Evolutionary conservation across 2,329 filamentous ascomycete species (phyloP), one percentile per base, ranked within the genome.

Genomic region (Fusarium sp.): DNA sequence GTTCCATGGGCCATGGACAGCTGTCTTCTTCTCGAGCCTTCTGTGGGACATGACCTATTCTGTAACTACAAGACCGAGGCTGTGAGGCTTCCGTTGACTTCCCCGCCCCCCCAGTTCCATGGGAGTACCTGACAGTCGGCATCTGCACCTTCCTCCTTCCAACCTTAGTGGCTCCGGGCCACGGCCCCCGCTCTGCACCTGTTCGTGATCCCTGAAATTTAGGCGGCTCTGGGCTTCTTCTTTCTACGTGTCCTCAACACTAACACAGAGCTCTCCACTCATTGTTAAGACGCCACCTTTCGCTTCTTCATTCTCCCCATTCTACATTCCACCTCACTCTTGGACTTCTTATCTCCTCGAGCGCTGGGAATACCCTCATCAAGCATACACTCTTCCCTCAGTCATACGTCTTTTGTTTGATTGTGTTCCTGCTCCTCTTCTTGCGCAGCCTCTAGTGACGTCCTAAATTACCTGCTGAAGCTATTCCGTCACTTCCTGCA

Each of bases 401-500:
- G 47, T 55, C 49, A 45, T 63, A 52, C 57, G 20, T 65, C 55
- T 44, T 62, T 63, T 62, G 33, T 55, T 62, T 56, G 14, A 59
- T 62, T 64, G 66, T 63, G 59, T 56, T 66, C 33, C 31, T 35
- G 42, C 66, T 39, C 14, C 38, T 57, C 31, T 47, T 33, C 51
- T 62, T 71, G 74, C 69, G 67, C 73, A 72, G 73, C 69, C 76
- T 76, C 72, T 57, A 60, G 76, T 77, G 71, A 74, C 71, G 62
- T 60, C 26, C 71, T 68, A 58, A 55, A 63, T 33, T 66, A 57
- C 44, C 55, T 60, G 20, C 47, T 52, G 52, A 59, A 75, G 59
- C 72, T 75, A 74, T 59, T 35, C 63, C 57, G 67, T 74, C 81
- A 95, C 95, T 92, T 68, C 70, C 55, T 61, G 59, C 88, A 91